phyloP scores from a whole-genome alignment of 2,329 filamentous ascomycete genomes.

The Ophiostoma australiae region DNA sequence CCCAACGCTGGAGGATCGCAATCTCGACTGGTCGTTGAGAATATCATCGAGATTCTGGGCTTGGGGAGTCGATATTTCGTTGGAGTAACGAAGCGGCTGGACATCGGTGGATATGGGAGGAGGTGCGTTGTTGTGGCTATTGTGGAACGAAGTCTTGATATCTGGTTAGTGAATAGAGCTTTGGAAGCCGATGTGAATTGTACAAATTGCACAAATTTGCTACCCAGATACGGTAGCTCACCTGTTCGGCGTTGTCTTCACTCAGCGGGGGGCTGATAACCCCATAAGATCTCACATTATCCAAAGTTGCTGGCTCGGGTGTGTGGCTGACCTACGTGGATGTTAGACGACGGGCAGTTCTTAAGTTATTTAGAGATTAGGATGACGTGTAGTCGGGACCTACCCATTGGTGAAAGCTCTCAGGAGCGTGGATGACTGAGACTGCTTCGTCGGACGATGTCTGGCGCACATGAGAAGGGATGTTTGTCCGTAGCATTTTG shows the following conservation, averaged over 20 bases:
- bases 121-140: constrained; percentile 36
- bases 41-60: constrained; percentile 79
- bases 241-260: constrained; percentile 37
- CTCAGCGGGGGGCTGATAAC: constrained; percentile 36
- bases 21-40: constrained; percentile 49
- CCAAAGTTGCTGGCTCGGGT: constrained; percentile 15
- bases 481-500: constrained; percentile 51
- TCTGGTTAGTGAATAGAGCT: not conserved
- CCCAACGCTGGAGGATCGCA: constrained; percentile 63
- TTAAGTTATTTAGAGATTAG: not conserved
- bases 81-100: constrained; percentile 58
- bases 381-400: not conserved
- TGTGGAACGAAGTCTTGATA: not conserved
- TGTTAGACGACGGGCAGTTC: not conserved
- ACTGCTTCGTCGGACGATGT: constrained; percentile 69
- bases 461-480: constrained; percentile 54
- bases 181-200: not conserved
- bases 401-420: constrained; percentile 78
- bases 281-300: constrained; percentile 33
- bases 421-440: constrained; percentile 86
- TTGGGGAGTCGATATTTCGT: constrained; percentile 69
- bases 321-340: constrained; percentile 17
- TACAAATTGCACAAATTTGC: not conserved
- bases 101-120: constrained; percentile 73
- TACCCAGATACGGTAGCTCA: constrained; percentile 29